Percentiles rank a stretch among this genome's conserved stretches.
phyloP scores from a whole-genome alignment of 371 early-diverging fungal genomes.

The Mortierella polycephala region DNA sequence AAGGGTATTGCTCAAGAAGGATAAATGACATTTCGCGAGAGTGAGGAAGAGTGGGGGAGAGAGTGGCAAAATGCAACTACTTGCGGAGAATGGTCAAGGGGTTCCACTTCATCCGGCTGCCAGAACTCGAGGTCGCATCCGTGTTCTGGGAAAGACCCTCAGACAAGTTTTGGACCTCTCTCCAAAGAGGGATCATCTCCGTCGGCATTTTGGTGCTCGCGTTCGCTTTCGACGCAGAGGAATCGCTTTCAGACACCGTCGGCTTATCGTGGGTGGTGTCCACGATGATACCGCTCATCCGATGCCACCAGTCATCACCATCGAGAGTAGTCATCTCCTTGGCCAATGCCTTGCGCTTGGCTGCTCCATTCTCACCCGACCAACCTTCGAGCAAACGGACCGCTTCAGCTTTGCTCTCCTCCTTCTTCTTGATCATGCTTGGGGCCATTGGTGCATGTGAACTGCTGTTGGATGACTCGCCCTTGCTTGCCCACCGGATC shows the following conservation, averaged over 20 bases:
- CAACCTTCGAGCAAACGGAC: conserved; percentile 35
- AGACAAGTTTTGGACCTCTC: conserved; percentile 29
- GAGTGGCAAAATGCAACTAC: conserved; percentile 4
- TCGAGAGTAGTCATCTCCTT: conserved; percentile 12
- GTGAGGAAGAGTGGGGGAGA: neutral
- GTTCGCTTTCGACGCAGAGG: neutral
- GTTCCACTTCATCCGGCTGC: conserved; percentile 39
- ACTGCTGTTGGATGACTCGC: conserved; percentile 5
- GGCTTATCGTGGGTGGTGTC: conserved; percentile 4
- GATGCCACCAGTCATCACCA: conserved; percentile 31
- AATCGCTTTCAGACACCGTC: neutral
- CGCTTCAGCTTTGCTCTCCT: conserved; percentile 29
- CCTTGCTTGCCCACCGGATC: conserved; percentile 27
- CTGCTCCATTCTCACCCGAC: conserved; percentile 28
- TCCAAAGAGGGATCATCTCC: conserved; percentile 28
- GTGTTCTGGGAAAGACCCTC: conserved; percentile 8
- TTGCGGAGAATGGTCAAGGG: conserved; percentile 44
- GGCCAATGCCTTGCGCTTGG: conserved; percentile 28
- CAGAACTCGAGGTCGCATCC: conserved; percentile 20
- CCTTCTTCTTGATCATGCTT: conserved; percentile 22
- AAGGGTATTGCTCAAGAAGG: neutral
- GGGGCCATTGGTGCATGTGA: conserved; percentile 5
- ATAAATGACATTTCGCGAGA: neutral
- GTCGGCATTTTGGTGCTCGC: conserved; percentile 17
- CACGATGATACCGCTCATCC: conserved; percentile 43